Evolutionary conservation across 1,284 basidiomycete genomes (phyloP), one percentile per base, ranked within the genome.

Genomic region (Tremellales sp.): DNA sequence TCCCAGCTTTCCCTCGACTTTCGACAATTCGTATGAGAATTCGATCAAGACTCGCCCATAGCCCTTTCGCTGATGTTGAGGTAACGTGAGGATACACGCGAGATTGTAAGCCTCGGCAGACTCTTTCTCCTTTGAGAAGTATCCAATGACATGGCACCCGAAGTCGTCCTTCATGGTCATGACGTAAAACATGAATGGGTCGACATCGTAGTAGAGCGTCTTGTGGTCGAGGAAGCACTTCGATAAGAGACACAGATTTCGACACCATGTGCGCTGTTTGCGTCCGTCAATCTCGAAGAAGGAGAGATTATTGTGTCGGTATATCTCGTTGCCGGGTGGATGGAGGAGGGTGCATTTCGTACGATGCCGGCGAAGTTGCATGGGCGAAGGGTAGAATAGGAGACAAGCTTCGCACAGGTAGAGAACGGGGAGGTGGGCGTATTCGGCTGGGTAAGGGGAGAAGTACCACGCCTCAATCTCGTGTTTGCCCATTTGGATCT

Each of bases 171-270:
- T 84, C 66, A 86, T 84, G 48, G 85, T 89, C 92, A 98, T 94
- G 72, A 94, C 86, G 79, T 98, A 99, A 80, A 93, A 99, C 79
- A 99, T 81, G 79, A 99, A 99, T 3, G 96, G 96, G 53, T 97
- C 97, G 61, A 98, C 96, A 76, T 99, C 96, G 77, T 97, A 99
- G 78, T 98, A 98, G 60, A 99, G 80, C 24, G 96, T 98, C 79
- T 99, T 99, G 77, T 99, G 96, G 72, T 99, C 96, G 59, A 99
- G 83, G 76, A 99, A 99, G 72, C 91, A 96, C 76, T 99, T 99
- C 39, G 88, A 93, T 39, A 99, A 77, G 56, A 99, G 79, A 74
- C 94, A 98, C 51, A 99, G 77, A 75, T 99, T 97, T 59, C 96
- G 82, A 76, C 96, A 99, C 86, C 89, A 99, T 1, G 91, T 88